These are phyloP conservation scores for Nemania bipapillata DNA, from an alignment of 2,329 filamentous ascomycete genomes.

Conservation along the genomic window DNA sequence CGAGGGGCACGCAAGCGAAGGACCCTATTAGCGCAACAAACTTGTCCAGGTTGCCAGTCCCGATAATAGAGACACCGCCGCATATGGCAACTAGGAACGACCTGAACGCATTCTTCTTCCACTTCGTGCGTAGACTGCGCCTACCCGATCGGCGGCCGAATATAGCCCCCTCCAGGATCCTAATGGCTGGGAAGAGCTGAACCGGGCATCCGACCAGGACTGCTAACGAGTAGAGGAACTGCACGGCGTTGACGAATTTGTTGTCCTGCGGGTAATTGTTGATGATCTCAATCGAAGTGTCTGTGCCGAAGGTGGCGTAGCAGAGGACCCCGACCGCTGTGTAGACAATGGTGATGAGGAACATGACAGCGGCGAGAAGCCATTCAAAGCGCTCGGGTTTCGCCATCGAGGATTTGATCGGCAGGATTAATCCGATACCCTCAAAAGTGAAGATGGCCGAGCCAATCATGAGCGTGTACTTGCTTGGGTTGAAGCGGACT, in stretches of 20 bases:
- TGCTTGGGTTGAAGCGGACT: conserved; percentile 74
- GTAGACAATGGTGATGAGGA: conserved; percentile 77
- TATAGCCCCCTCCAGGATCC: conserved; percentile 74
- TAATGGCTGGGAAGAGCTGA: conserved; percentile 77
- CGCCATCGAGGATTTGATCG: conserved; percentile 80
- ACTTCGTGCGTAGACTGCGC: conserved; percentile 72
- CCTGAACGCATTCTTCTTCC: conserved; percentile 78
- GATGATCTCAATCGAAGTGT: conserved; percentile 78
- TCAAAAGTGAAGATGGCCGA: conserved; percentile 82
- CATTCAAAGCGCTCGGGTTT: conserved; percentile 73
- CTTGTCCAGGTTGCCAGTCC: conserved; percentile 76
- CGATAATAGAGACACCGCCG: conserved; percentile 69
- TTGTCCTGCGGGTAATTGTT: conserved; percentile 78
- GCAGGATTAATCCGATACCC: conserved; percentile 79
- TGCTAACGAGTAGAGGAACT: conserved; percentile 78
- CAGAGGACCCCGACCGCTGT: conserved; percentile 77
- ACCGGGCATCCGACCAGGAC: conserved; percentile 79
- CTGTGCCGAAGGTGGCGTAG: conserved; percentile 76
- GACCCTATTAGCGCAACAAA: conserved; percentile 80
- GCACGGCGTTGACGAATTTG: conserved; percentile 78
- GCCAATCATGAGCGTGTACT: conserved; percentile 77
- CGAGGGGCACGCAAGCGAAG: conserved; percentile 77
- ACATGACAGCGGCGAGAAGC: conserved; percentile 75
- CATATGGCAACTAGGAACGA: conserved; percentile 67
- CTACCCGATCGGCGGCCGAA: conserved; percentile 77